Conservation (phyloP, 108 stramenopile genomes). For the Cyclostephanos tholiformis region DNA sequence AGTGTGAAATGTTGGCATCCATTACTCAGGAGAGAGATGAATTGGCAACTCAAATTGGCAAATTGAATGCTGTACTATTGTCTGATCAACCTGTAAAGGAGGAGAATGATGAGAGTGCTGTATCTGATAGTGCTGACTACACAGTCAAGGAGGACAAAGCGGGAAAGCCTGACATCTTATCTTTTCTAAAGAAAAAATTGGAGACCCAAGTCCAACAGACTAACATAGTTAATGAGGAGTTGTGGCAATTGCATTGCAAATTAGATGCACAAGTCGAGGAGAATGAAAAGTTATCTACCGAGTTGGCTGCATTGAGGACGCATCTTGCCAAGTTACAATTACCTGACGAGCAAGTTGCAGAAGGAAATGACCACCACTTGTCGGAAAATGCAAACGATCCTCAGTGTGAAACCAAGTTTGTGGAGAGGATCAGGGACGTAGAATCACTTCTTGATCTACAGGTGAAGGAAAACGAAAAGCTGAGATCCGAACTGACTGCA, state of each 20-base stretch:
- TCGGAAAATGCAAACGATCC: neutral
- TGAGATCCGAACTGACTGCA: neutral
- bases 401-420: neutral
- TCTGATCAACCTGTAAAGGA: neutral
- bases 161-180: neutral
- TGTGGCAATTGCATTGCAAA: conserved; percentile 1
- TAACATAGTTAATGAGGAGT: conserved; percentile 5
- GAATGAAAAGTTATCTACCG: conserved; percentile 1
- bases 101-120: neutral
- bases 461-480: neutral
- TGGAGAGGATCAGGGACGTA: neutral
- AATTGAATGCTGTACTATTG: neutral
- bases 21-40: neutral
- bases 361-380: neutral
- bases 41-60: neutral
- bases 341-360: neutral
- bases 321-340: too few relatives aligned
- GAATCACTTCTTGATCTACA: neutral
- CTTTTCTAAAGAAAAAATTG: neutral
- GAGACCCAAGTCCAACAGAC: neutral
- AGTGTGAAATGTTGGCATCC: neutral
- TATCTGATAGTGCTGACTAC: neutral
- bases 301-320: neutral
- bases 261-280: conserved; percentile 4
- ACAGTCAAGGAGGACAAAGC: neutral